Evolutionary conservation across 1,139 yeast genomes (phyloP), one percentile per base, ranked within the genome.

Genomic region (Zygoascus sp.): DNA sequence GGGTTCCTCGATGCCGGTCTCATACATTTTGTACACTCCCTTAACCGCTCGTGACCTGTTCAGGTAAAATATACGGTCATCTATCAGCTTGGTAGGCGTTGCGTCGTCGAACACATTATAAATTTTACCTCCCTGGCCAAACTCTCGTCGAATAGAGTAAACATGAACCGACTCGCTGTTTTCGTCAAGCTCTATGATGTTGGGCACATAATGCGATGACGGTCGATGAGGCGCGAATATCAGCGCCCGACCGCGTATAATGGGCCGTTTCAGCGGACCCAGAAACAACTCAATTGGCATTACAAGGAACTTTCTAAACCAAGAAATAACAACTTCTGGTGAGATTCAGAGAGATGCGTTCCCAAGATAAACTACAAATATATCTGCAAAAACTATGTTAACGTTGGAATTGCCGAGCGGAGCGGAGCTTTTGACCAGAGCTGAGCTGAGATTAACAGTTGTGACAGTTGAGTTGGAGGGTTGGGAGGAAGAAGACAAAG

Each of bases 261-360:
- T 68, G 8, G 84, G 83, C 54, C 81, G 68, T 80, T 79, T 74
- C 22, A 79, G 47, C 20, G 84, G 84, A 32, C 80, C 70, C 53
- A 79, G 69, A 44, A 77, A 53, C 40, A 79, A 72, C 62, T 80
- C 84, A 50, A 79, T 67, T 36, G 83, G 83, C 83, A 79, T 79
- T 15, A 25, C 13, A 15, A 41, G 21, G 16, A 32, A 15, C n/a
- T n/a, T n/a, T n/a, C n/a, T n/a, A n/a, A n/a, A n/a, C n/a, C n/a
- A n/a, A n/a, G n/a, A n/a, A n/a, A n/a, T n/a, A n/a, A n/a, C n/a
- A n/a, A n/a, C n/a, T n/a, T n/a, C n/a, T n/a, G n/a, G n/a, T n/a
- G n/a, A n/a, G n/a, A n/a, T n/a, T n/a, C n/a, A n/a, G n/a, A n/a
- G n/a, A n/a, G n/a, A n/a, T n/a, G n/a, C n/a, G n/a, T n/a, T n/a